Base-by-base conservation (phyloP, 495 filamentous ascomycete species). In the Aspergillus funiculosus region DNA sequence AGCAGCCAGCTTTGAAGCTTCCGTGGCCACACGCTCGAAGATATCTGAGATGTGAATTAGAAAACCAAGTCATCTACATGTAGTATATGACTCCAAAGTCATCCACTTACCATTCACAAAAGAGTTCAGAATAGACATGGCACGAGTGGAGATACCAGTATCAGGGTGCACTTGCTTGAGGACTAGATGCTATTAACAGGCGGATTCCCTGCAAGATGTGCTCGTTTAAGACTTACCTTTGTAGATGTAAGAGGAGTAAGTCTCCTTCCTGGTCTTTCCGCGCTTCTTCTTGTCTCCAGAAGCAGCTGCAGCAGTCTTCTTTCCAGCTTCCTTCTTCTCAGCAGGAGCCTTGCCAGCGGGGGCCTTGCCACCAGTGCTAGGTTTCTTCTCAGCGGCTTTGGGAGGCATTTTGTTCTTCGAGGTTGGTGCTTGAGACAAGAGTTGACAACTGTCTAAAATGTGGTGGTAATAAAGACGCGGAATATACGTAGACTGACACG, bases 281-380 rank as follows among this genome's bases (percentile, higher is more conserved):
- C 94, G 88, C 89, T 98, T 98, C 87, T 97, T 98, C 89, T 98
- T 97, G 49, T 97, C 92, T 50, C 91, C 92, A 63, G 87, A 76
- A 28, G 89, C 80, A 27, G 92, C 88, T 57, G 80, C 71, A 35
- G 74, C 61, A 30, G 92, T 95, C 84, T 96, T 98, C 87, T 98
- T 98, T 76, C 91, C 90, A 52, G 90, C 94, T 69, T 96, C 91
- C 84, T 97, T 95, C 85, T 97, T 96, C 82, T 96, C 90, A 63
- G 87, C 85, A 30, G 86, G 82, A 17, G 85, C 83, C 72, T 87
- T 88, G 52, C 68, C 85, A 64, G 88, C 91, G 30, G 92, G 92
- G 56, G 91, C 90, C 89, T 98, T 98, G 76, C 83, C 85, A 66
- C 80, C 89, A 62, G 85, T 92, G 77, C 87, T 86, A 74, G 91